Evolutionary conservation across 202 grass and related monocot species (phyloP).

Genomic region (Elaeis oleifera): DNA sequence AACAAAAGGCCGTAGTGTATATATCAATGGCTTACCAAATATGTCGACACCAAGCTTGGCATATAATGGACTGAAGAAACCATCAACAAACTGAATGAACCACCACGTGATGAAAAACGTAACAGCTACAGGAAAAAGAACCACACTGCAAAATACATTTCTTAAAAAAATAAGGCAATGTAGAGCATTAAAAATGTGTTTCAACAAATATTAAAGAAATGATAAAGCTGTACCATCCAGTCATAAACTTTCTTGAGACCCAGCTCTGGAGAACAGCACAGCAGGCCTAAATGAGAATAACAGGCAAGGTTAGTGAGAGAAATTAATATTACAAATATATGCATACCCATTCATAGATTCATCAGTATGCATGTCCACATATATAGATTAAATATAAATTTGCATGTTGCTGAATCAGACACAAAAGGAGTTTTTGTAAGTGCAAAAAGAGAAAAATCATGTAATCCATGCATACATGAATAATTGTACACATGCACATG

Average conservation of each 20-base stretch:
- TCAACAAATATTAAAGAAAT: constrained; percentile 2
- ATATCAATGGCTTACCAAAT: constrained; percentile 58
- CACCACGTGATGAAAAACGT: constrained; percentile 99
- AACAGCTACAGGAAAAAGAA: constrained; percentile 93
- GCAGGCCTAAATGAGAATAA: constrained; percentile 62
- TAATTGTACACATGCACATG: no score
- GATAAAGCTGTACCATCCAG: constrained; percentile 68
- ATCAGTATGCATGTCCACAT: no score
- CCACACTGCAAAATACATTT: constrained; percentile 57
- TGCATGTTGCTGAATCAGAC: no score
- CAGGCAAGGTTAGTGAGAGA: neutral
- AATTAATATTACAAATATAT: neutral
- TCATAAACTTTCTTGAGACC: constrained; percentile 99
- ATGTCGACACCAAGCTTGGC: constrained; percentile 73
- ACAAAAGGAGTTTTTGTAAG: no score
- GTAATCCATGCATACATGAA: no score
- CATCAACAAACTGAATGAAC: constrained; percentile 99
- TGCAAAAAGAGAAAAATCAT: no score
- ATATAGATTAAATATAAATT: no score
- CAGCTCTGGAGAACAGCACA: constrained; percentile 97
- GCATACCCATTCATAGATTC: no score
- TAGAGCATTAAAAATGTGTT: constrained; percentile 18
- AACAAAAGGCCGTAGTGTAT: constrained; percentile 1
- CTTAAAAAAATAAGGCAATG: constrained; percentile 1
- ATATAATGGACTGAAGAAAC: constrained; percentile 98